phyloP scores from a whole-genome alignment of 2,329 filamentous ascomycete genomes.

The Aspergillus luchuensis region DNA sequence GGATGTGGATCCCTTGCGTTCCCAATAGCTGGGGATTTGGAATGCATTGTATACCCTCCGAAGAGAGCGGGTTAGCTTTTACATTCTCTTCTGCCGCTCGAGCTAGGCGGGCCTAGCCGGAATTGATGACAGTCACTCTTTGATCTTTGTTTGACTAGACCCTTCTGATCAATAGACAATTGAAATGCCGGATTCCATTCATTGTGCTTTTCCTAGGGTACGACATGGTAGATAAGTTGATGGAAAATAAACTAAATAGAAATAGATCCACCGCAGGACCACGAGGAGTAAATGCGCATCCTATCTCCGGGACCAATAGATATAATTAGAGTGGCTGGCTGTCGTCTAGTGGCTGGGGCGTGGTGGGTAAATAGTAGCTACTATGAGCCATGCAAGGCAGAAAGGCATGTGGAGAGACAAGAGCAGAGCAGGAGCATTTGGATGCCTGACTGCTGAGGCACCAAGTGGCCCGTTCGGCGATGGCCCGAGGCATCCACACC shows the following conservation, averaged over 20 bases:
- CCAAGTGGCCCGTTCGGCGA: constrained; percentile 15
- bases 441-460: constrained; percentile 11
- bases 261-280: too few relatives aligned
- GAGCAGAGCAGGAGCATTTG: not conserved
- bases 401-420: not conserved
- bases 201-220: not conserved
- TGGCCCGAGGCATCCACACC: constrained; percentile 19
- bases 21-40: not conserved
- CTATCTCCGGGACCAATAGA: not conserved
- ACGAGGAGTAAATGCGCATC: too few relatives aligned
- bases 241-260: too few relatives aligned
- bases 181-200: not conserved
- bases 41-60: not conserved
- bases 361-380: not conserved
- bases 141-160: not conserved
- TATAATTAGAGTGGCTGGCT: not conserved
- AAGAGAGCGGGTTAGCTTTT: not conserved
- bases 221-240: too few relatives aligned
- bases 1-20: constrained; percentile 13
- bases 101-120: constrained; percentile 1
- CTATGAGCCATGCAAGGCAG: not conserved
- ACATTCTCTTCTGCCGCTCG: not conserved
- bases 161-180: not conserved
- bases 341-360: not conserved
- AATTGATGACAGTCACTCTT: not conserved